Evolutionary conservation across 2,329 filamentous ascomycete genomes (phyloP).

Genomic region (Plectosphaerella sp.): DNA sequence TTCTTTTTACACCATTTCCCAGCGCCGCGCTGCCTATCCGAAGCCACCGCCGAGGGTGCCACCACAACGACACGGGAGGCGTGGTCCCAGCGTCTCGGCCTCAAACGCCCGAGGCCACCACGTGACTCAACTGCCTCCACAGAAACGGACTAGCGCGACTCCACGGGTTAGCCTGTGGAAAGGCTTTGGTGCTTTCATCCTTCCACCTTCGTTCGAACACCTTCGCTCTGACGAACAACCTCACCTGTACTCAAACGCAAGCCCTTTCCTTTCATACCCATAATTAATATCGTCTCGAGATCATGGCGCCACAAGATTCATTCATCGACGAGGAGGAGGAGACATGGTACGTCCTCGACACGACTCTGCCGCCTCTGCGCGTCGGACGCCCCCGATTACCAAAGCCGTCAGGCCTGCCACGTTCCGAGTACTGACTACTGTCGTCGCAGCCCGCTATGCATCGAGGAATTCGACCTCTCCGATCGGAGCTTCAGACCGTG

Average conservation of each 20-base stretch:
- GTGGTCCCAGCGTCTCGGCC: not conserved
- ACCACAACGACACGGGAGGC: not conserved
- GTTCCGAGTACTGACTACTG: conserved; percentile 17
- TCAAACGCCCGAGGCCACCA: not conserved
- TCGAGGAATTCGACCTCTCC: conserved; percentile 97
- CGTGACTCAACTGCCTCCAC: not conserved
- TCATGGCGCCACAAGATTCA: conserved; percentile 64
- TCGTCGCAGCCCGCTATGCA: conserved; percentile 77
- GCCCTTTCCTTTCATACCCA: conserved; percentile 4
- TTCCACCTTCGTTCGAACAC: conserved; percentile 4
- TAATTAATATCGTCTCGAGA: conserved; percentile 16
- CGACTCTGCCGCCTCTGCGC: conserved; percentile 2
- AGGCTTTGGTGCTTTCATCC: conserved; percentile 3
- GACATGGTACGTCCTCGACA: conserved; percentile 49
- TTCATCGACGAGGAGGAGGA: conserved; percentile 71
- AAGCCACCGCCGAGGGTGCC: too few species aligned
- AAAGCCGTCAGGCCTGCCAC: conserved; percentile 4
- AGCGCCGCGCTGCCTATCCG: too few species aligned
- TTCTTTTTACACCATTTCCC: too few species aligned
- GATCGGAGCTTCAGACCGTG: conserved; percentile 97
- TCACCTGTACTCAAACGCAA: conserved; percentile 7
- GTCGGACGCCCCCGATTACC: not conserved
- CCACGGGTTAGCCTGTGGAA: not conserved
- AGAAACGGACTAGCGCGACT: not conserved
- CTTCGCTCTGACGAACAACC: conserved; percentile 9